Evolutionary conservation across 1,284 basidiomycete species (phyloP), one percentile per base, ranked within the genome.

Genomic region (Ceratobasidium sp.): DNA sequence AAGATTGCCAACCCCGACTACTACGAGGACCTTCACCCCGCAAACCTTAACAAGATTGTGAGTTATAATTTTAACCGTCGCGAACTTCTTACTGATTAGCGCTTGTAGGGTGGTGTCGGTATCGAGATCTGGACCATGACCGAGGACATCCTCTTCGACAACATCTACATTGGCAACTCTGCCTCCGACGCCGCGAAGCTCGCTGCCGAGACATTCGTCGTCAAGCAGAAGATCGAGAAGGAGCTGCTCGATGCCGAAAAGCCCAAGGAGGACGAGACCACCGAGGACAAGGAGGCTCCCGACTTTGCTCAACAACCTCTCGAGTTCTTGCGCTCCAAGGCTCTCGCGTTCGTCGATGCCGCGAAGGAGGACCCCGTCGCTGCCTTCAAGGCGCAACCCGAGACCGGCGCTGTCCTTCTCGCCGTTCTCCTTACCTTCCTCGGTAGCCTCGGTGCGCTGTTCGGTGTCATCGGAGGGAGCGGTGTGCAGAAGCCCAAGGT

Each of bases 61-160:
- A 77, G 90, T 84, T 15, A 3, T 2, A 14, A 45, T 27, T 9
- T 4, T 11, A 4, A 11, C 36, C 36, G n/a, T 41, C 4, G 36
- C 41, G 22, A 24, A n/a, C 17, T 53, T 44, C 14, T 54, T 45
- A 73, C n/a, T 73, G 29, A 75, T 79, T 77, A 1, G 74, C 24
- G 65, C 56, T 41, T 14, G 19, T 76, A 93, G 89, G 94, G 93
- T 78, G 97, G 96, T 85, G 89, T 98, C 78, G 96, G 96, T 82
- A 96, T 98, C 77, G 96, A 99, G 84, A 90, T 98, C 80, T 99
- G 96, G 96, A 97, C 96, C 74, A 99, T 98, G 97, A 97, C 95
- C 63, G 96, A 98, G 84, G 94, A 97, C 82, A 98, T 98, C 79
- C 89, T 98, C 80, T 98, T 96, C 83, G 91, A 95, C 85, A 96